Base-by-base conservation (phyloP, 768 basidiomycete genomes). In the Tylopilus plumbeoviolaceoides region DNA sequence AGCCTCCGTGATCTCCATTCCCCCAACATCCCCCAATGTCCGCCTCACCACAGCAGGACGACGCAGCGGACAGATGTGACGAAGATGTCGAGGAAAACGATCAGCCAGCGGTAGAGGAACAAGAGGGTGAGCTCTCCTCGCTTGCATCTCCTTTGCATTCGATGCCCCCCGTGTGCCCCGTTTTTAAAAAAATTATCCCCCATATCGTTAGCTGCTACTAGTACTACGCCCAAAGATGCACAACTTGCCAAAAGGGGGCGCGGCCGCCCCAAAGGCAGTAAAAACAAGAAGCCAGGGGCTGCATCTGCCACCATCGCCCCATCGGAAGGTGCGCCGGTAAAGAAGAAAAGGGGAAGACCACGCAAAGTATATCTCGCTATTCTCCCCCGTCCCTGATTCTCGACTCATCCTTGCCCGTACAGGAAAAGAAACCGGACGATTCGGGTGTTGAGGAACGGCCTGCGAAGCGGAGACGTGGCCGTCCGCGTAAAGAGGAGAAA, bases 261-360 rank as follows among this genome's bases (percentile, higher is more conserved):
- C 44, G 93, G 93, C 49, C 83, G 93, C 59, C 93, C 93, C 55
- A 91, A 86, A 70, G 92, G 92, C 62, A 90, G 88, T 71, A 94
- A 89, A 75, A 83, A 83, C 72, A 83, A 81, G 75, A 80, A 78
- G 64, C 69, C 66, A 59, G 63, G 67, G 66, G 72, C 64, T 54
- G 58, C 70, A 36, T 59, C 70, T 50, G 36, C 69, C 15, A 57
- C 71, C 17, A 57, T 63, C 14, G 55, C 55, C 27, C 56, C 64
- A 47, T 60, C 71, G 55, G 66, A 67, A 48, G 67, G 62, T 1
- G 38, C 63, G 21, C 65, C 56, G 41, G 48, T 63, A 48, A 78
- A 77, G 71, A 72, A 74, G 60, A 78, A 75, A 49, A 70, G 79
- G 56, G 79, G 79, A 23, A 68, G 79, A 57, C 79, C 79, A 51